These are phyloP conservation scores for Colletotrichum gloeosporioides DNA, from an alignment of 2,329 filamentous ascomycete species.

Conservation along the genomic window DNA sequence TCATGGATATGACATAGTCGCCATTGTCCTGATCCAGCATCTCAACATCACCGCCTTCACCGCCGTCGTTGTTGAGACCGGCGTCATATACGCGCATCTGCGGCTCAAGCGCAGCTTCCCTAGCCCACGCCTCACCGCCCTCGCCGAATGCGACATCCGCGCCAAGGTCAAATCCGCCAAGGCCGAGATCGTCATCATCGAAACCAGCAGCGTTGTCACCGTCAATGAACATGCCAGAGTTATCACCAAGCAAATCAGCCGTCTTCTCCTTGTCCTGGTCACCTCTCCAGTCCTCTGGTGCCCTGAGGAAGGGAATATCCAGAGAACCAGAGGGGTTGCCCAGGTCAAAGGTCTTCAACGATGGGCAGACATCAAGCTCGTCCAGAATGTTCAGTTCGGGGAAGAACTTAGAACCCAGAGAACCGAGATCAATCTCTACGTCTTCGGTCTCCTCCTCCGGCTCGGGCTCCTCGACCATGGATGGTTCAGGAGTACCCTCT, in stretches of 20 bases:
- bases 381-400: slow-evolving; percentile 79
- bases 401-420: slow-evolving; percentile 83
- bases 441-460: slow-evolving; percentile 48
- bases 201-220: slow-evolving; percentile 86
- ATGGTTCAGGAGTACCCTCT: slow-evolving; percentile 38
- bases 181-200: slow-evolving; percentile 66
- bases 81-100: slow-evolving; percentile 82
- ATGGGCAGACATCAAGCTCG: slow-evolving; percentile 91
- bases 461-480: slow-evolving; percentile 26
- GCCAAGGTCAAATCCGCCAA: slow-evolving; percentile 75
- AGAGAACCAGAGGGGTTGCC: slow-evolving; percentile 84
- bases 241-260: slow-evolving; percentile 62
- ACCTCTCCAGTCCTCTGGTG: slow-evolving; percentile 82
- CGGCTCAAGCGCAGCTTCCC: slow-evolving; percentile 84
- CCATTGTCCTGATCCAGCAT: slow-evolving; percentile 70
- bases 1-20: slow-evolving; percentile 82
- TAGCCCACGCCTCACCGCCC: slow-evolving; percentile 94
- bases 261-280: slow-evolving; percentile 69
- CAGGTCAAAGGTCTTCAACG: slow-evolving; percentile 90
- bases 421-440: slow-evolving; percentile 78
- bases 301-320: slow-evolving; percentile 91
- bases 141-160: slow-evolving; percentile 88
- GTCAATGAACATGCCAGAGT: slow-evolving; percentile 83
- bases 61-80: slow-evolving; percentile 60
- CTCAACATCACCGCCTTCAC: slow-evolving; percentile 58